phyloP scores from a whole-genome alignment of 2,329 filamentous ascomycete species.

The Diaporthe sp. region DNA sequence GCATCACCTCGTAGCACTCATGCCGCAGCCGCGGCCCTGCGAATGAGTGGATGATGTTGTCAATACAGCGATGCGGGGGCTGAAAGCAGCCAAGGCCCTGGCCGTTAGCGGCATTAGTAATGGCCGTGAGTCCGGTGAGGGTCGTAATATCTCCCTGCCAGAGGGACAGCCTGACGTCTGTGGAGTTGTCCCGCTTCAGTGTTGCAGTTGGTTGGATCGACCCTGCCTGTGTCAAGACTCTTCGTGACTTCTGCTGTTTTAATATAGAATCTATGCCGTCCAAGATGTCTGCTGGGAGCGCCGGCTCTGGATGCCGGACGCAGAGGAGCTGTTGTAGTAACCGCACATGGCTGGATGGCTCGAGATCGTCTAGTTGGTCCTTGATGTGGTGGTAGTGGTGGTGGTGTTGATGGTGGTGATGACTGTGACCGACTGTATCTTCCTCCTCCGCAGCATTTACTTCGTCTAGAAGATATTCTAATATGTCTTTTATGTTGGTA shows the following conservation, averaged over 20 bases:
- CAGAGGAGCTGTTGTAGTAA: constrained; percentile 47
- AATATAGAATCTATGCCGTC: constrained; percentile 29
- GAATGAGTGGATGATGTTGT: constrained; percentile 52
- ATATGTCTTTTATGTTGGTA: background rate
- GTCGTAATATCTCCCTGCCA: constrained; percentile 47
- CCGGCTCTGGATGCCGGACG: constrained; percentile 45
- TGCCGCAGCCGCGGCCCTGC: constrained; percentile 50
- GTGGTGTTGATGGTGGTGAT: background rate
- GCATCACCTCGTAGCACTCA: constrained; percentile 48
- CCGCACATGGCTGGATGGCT: constrained; percentile 35
- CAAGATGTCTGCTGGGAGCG: background rate
- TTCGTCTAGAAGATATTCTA: constrained; percentile 7
- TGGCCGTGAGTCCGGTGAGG: constrained; percentile 49
- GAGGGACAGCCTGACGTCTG: background rate
- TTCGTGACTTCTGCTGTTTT: constrained; percentile 3
- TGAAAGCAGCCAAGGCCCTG: constrained; percentile 53
- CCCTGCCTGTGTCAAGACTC: constrained; percentile 7
- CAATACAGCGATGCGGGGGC: constrained; percentile 51
- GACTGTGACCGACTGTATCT: too few relatives aligned
- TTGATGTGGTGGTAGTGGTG: background rate
- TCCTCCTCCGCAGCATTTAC: background rate
- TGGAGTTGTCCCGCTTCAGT: background rate
- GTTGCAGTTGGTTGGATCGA: background rate
- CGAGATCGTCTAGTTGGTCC: constrained; percentile 12
- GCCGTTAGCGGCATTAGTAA: constrained; percentile 53